phyloP scores from a whole-genome alignment of 192 early-diverging fungal genomes.

The Pilaira anomala region DNA sequence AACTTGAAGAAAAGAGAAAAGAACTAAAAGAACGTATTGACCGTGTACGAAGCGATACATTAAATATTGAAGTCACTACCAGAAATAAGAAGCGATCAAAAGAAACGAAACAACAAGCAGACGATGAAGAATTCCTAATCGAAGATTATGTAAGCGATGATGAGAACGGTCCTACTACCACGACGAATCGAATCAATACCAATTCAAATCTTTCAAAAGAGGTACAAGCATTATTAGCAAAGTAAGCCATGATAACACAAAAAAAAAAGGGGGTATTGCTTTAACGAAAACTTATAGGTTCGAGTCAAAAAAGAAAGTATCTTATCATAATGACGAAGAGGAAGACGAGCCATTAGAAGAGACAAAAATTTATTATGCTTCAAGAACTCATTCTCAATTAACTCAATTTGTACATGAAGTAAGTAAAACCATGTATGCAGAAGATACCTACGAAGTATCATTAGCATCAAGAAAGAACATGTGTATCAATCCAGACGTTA shows the following conservation, averaged over 20 bases:
- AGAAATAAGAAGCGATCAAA: constrained; percentile 22
- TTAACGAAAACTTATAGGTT: background rate
- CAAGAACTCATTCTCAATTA: constrained; percentile 89
- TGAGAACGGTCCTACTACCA: constrained; percentile 17
- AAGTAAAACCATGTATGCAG: constrained; percentile 70
- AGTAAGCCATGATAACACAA: too few relatives aligned
- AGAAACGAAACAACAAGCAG: background rate
- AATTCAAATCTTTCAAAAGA: constrained; percentile 49
- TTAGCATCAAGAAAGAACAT: constrained; percentile 81
- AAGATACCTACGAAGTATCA: constrained; percentile 57
- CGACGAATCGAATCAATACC: constrained; percentile 9
- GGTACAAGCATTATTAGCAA: constrained; percentile 51
- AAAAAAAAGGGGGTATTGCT: background rate
- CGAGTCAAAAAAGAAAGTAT: background rate
- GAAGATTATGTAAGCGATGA: constrained; percentile 65
- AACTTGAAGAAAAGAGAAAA: constrained; percentile 7
- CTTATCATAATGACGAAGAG: constrained; percentile 5
- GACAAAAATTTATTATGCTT: constrained; percentile 60
- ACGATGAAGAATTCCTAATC: constrained; percentile 45
- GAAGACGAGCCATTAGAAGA: constrained; percentile 15
- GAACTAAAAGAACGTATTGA: constrained; percentile 39
- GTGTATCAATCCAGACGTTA: constrained; percentile 77
- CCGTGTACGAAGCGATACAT: constrained; percentile 9
- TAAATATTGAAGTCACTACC: constrained; percentile 2
- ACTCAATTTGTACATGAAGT: constrained; percentile 85